A percentile compares a stretch with the other conserved stretches of the same genome.
These are phyloP conservation scores for Cruciata laevipes DNA, from an alignment of 257 asterid species.

Conservation along the genomic window DNA sequence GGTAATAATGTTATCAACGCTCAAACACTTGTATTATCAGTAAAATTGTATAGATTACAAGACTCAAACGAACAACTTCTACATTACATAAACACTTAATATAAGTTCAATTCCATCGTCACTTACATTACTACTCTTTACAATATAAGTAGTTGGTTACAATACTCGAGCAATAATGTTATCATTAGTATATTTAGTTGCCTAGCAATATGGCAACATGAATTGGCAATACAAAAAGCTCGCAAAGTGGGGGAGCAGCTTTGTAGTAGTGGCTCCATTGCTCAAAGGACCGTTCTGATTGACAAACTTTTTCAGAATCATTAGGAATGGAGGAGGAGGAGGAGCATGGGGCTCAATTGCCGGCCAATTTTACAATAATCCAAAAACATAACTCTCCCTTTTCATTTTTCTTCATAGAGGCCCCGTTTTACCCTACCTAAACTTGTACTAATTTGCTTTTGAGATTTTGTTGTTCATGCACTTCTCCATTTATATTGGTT, in stretches of 20 bases:
- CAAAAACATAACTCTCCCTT: constrained; percentile 20
- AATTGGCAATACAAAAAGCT: neutral
- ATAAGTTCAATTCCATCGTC: too few relatives aligned
- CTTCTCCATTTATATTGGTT: constrained; percentile 13
- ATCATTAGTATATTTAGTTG: neutral
- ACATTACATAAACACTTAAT: too few relatives aligned
- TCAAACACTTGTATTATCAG: too few relatives aligned
- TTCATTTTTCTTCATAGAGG: constrained; percentile 12
- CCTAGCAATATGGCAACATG: neutral
- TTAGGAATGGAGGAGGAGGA: neutral
- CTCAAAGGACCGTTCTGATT: constrained; percentile 7
- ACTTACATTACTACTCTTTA: too few relatives aligned
- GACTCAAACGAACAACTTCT: neutral
- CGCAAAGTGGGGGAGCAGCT: neutral
- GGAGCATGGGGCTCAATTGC: constrained; percentile 13
- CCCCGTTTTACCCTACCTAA: constrained; percentile 17
- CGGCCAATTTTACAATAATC: constrained; percentile 14
- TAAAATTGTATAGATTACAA: too few relatives aligned
- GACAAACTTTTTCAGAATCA: constrained; percentile 14
- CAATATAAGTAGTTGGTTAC: too few relatives aligned
- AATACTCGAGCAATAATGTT: too few relatives aligned
- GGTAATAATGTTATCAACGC: too few relatives aligned
- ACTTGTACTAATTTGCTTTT: neutral
- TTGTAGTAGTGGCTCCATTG: constrained; percentile 4
- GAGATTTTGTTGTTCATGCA: constrained; percentile 5